These are phyloP conservation scores for Trebouxia sp. DNA, from an alignment of 139 green algal species.

Conservation along the genomic window DNA sequence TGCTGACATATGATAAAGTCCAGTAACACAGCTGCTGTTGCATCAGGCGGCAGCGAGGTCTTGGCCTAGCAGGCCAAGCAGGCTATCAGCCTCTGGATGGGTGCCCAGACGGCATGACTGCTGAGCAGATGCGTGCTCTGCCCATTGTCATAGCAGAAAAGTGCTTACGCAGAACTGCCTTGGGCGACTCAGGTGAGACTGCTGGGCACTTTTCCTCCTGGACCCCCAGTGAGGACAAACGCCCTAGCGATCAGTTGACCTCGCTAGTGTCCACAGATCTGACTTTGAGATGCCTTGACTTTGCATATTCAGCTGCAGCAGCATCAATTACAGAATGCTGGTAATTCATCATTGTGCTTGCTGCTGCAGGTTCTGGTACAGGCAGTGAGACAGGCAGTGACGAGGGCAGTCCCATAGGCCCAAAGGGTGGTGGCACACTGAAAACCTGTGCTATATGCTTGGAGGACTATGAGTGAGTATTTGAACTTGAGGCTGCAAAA, in stretches of 20 bases:
- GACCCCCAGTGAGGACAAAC: too few species aligned
- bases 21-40: background rate
- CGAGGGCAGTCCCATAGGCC: slow-evolving; percentile 28
- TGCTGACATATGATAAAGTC: too few species aligned
- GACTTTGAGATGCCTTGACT: too few species aligned
- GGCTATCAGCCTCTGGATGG: slow-evolving; percentile 29
- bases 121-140: slow-evolving; percentile 46
- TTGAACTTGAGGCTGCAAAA: too few species aligned
- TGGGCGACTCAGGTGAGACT: too few species aligned
- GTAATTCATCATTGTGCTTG: too few species aligned
- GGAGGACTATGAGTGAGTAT: slow-evolving; percentile 52
- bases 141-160: slow-evolving; percentile 53
- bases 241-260: too few species aligned
- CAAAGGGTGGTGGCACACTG: slow-evolving; percentile 53
- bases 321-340: too few species aligned
- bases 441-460: slow-evolving; percentile 61
- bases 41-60: background rate
- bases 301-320: too few species aligned
- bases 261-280: too few species aligned
- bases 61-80: background rate
- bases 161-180: background rate
- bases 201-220: too few species aligned
- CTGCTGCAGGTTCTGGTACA: background rate
- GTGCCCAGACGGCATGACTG: slow-evolving; percentile 45
- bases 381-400: slow-evolving; percentile 23